Base-by-base conservation (phyloP, 2,329 filamentous ascomycete species). In the Dothiorella sarmentorum region DNA sequence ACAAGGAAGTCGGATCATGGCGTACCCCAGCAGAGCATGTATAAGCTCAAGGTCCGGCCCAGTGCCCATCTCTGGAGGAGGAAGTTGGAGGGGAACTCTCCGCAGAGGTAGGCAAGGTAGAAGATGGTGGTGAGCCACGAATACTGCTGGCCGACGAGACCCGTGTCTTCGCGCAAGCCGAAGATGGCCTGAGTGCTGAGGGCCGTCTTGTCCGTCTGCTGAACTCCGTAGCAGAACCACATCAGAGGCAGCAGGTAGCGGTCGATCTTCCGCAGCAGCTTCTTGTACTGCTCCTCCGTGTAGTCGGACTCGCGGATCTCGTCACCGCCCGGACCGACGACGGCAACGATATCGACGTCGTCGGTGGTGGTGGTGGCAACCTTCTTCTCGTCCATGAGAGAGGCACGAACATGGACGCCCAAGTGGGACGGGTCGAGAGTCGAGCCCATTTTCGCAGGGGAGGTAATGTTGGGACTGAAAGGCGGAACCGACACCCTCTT, bases 91-190 rank as follows among this genome's bases (percentile, higher is more conserved):
- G 63, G 63, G 38, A 61, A 65, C 55, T 65, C 63, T 11, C 61
- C 62, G 24, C 29, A 56, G 3, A 65, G 53, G 42, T 63, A 61
- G 31, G 60, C 59, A 11, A 65, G 61, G 64, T 82, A 86, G 13
- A 86, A 72, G 53, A 86, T 80, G 1, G 82, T 85, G 0, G 82
- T 81, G 0, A 86, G 78, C 83, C 83, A 86, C 1, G 83, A 85
- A 67, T 79, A 75, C 57, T 82, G 72, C 29, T 75, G 68, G 17
- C 75, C 78, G n/a, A 73, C 69, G 7, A 82, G 73, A 29, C 78
- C 64, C 0, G 79, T 77, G 60, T 81, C 78, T 31, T 76, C 69
- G 20, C 74, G 70, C 31, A 83, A 68, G 3, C 79, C 80, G 61
- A 80, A 81, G 62, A 81, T 77, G 59, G 76, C 77, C 9, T 78